Evolutionary conservation across 345 rosid species (phyloP).

Genomic region (Hibiscus tridactylites): DNA sequence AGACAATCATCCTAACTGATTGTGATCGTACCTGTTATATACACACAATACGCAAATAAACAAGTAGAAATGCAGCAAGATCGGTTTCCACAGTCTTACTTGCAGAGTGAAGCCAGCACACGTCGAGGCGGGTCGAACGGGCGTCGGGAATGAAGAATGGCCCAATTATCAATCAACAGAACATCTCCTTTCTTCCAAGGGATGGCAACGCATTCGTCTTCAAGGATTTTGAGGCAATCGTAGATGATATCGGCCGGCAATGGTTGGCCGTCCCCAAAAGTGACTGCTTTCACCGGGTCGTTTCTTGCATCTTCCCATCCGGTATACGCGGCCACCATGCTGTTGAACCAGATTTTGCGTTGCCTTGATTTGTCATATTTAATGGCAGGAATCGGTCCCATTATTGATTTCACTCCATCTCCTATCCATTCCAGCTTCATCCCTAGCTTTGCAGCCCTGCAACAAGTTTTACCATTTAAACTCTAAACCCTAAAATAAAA

Average conservation of each 20-base stretch:
- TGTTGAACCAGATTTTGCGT: conserved; percentile 83
- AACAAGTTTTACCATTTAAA: not conserved
- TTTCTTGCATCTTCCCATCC: conserved; percentile 80
- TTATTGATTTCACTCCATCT: conserved; percentile 60
- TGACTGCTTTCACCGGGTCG: conserved; percentile 64
- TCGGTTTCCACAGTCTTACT: conserved; percentile 14
- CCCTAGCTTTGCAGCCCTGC: conserved; percentile 72
- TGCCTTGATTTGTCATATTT: conserved; percentile 51
- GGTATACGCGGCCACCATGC: conserved; percentile 86
- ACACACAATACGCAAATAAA: too few relatives aligned
- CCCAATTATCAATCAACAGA: conserved; percentile 72
- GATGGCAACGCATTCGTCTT: conserved; percentile 66
- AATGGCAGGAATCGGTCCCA: conserved; percentile 86
- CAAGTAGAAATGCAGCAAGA: not conserved
- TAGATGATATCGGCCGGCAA: conserved; percentile 53
- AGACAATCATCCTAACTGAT: too few relatives aligned
- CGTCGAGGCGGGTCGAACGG: conserved; percentile 73
- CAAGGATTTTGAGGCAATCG: conserved; percentile 57
- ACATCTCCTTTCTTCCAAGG: conserved; percentile 93
- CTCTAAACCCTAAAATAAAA: too few relatives aligned
- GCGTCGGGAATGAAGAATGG: conserved; percentile 72
- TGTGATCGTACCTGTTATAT: too few relatives aligned
- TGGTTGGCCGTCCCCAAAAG: conserved; percentile 61
- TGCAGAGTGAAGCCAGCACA: conserved; percentile 78
- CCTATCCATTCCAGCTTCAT: conserved; percentile 79